These are phyloP conservation scores for Aureobasidium sp. DNA, from an alignment of 2,329 filamentous ascomycete species.

Conservation along the genomic window DNA sequence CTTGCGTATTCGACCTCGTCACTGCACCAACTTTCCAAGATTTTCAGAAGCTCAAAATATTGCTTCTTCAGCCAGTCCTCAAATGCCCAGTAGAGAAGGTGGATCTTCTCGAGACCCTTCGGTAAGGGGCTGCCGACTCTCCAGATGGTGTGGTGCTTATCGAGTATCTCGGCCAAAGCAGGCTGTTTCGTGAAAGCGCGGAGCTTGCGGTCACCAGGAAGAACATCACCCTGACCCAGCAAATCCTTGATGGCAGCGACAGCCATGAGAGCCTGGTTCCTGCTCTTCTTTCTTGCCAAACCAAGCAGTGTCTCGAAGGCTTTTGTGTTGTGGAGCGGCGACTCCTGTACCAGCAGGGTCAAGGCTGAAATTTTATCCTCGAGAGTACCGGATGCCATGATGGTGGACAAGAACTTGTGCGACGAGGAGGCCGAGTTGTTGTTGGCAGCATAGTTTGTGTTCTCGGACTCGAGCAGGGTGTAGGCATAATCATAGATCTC, in stretches of 20 bases:
- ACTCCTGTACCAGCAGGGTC: conserved; percentile 91
- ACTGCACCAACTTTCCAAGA: conserved; percentile 85
- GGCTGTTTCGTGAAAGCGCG: conserved; percentile 74
- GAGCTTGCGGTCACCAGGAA: conserved; percentile 76
- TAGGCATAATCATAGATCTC: conserved; percentile 64
- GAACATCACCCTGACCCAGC: conserved; percentile 76
- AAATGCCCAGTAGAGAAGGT: conserved; percentile 82
- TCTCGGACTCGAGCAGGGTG: conserved; percentile 69
- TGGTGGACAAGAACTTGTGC: conserved; percentile 92
- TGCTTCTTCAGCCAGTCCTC: conserved; percentile 93
- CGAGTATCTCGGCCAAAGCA: conserved; percentile 62
- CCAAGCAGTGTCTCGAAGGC: conserved; percentile 77
- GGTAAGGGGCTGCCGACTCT: conserved; percentile 63
- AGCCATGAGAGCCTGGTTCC: conserved; percentile 87
- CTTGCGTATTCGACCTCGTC: conserved; percentile 95
- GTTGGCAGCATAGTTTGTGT: conserved; percentile 62
- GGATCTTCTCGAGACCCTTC: conserved; percentile 62
- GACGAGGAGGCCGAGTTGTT: conserved; percentile 74
- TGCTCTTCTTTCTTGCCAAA: conserved; percentile 86
- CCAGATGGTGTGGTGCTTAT: conserved; percentile 59
- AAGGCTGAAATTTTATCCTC: conserved; percentile 95
- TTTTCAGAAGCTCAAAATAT: conserved; percentile 88
- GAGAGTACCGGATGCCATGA: conserved; percentile 92
- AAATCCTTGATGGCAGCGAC: conserved; percentile 90
- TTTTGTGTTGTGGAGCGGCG: conserved; percentile 84